These are phyloP conservation scores for Halocafeteria seosinensis DNA, from an alignment of 108 stramenopile genomes.

Conservation along the genomic window DNA sequence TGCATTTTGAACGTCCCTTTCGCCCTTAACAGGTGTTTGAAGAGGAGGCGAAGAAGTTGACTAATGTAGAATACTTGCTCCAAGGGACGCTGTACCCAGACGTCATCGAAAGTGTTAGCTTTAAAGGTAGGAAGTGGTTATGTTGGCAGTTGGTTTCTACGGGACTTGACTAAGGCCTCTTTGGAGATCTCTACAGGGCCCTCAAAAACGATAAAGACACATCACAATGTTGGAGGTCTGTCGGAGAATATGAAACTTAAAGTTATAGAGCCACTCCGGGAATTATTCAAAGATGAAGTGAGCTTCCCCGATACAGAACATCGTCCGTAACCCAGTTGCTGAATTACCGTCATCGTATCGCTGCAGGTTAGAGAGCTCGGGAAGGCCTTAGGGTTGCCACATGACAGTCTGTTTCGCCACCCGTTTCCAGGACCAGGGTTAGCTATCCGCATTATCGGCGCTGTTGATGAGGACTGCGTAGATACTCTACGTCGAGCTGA, in stretches of 20 bases:
- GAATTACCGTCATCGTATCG: no score
- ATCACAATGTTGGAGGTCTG: conserved; percentile 95
- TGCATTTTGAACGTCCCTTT: no score
- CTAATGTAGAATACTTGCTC: conserved; percentile 47
- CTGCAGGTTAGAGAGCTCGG: conserved; percentile 72
- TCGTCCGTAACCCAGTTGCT: no score
- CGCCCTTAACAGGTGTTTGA: conserved; percentile 17
- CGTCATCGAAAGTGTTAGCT: conserved; percentile 89
- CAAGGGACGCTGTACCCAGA: conserved; percentile 98
- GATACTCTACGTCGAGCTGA: conserved; percentile 81
- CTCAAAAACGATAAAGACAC: conserved; percentile 93
- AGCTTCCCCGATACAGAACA: no score
- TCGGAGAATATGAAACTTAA: conserved; percentile 80
- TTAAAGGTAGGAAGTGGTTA: no score
- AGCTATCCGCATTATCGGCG: conserved; percentile 81
- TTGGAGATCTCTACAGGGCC: no score
- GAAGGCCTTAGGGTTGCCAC: conserved; percentile 78
- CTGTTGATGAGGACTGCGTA: conserved; percentile 63
- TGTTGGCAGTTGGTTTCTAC: no score
- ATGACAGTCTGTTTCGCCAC: conserved; percentile 78
- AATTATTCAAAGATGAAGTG: conserved; percentile 95
- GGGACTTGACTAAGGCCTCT: no score
- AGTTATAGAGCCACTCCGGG: conserved; percentile 88
- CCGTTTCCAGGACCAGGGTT: conserved; percentile 98
- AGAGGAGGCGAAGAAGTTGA: conserved; percentile 37